Evolutionary conservation across 768 basidiomycete genomes (phyloP).

Genomic region (Cystoderma amianthinum): DNA sequence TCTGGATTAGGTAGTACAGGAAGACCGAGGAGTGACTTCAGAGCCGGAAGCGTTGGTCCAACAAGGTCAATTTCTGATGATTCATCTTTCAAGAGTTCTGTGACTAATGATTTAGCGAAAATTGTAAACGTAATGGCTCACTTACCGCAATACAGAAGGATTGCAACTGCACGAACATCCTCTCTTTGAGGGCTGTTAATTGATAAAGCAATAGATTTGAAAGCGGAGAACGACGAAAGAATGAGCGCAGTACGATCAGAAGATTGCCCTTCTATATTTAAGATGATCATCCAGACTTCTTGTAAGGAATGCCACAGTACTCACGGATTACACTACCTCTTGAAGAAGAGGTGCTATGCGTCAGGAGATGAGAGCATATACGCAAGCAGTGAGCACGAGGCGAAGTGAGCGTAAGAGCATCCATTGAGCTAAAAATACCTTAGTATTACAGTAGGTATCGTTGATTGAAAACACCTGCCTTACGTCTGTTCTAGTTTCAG

Average conservation of each 20-base stretch:
- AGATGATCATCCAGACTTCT: slow-evolving; percentile 4
- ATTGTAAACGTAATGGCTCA: not conserved
- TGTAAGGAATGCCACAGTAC: slow-evolving; percentile 6
- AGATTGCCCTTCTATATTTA: slow-evolving; percentile 46
- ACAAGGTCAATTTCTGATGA: slow-evolving; percentile 71
- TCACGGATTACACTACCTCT: slow-evolving; percentile 47
- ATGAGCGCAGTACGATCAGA: slow-evolving; percentile 61
- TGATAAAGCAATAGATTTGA: slow-evolving; percentile 49
- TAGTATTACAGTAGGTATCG: too few relatives aligned
- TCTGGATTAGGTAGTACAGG: slow-evolving; percentile 31
- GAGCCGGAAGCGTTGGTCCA: slow-evolving; percentile 70
- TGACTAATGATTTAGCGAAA: slow-evolving; percentile 1
- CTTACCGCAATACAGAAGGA: slow-evolving; percentile 75
- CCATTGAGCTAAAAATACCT: too few relatives aligned
- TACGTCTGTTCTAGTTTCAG: slow-evolving; percentile 39
- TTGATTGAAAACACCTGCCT: too few relatives aligned
- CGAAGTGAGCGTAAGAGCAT: slow-evolving; percentile 34
- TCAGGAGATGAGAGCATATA: slow-evolving; percentile 77
- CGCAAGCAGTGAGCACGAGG: slow-evolving; percentile 66
- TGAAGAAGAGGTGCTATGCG: slow-evolving; percentile 57
- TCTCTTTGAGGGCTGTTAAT: slow-evolving; percentile 54
- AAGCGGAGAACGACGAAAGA: slow-evolving; percentile 53
- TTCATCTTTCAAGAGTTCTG: slow-evolving; percentile 85
- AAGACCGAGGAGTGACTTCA: slow-evolving; percentile 68
- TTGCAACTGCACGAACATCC: slow-evolving; percentile 73